Conservation (phyloP, 805 yeast species). For the Jamesozyma piceae region DNA sequence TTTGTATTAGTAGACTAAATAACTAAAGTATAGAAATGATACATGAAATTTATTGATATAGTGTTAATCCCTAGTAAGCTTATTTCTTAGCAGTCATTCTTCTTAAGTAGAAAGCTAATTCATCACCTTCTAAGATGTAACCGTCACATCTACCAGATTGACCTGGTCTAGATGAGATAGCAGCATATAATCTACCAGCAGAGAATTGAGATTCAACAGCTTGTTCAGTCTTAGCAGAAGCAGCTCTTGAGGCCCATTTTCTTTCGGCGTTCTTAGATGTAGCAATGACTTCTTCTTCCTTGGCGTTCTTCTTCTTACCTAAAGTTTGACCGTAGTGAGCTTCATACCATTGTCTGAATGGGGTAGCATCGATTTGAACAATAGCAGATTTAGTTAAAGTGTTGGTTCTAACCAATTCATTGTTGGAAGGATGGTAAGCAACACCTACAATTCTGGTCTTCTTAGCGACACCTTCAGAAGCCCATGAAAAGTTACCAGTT, state of each 20-base stretch:
- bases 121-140: conserved; percentile 99
- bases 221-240: conserved; percentile 72
- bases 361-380: conserved; percentile 99
- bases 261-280: conserved; percentile 75
- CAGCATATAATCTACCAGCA: conserved; percentile 98
- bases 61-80: conserved; percentile 18
- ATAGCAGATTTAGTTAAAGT: conserved; percentile 98
- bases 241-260: conserved; percentile 90
- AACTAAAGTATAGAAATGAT: conserved; percentile 8
- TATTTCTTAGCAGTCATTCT: conserved; percentile 99
- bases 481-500: conserved; percentile 99
- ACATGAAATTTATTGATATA: conserved; percentile 6
- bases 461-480: conserved; percentile 95
- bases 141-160: conserved; percentile 99
- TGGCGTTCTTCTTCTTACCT: conserved; percentile 69
- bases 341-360: conserved; percentile 99
- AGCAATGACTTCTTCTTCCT: conserved; percentile 53
- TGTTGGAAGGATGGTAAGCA: conserved; percentile 98
- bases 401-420: conserved; percentile 99
- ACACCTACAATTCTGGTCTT: conserved; percentile 98
- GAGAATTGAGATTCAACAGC: conserved; percentile 94
- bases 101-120: conserved; percentile 99
- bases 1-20: conserved; percentile 4
- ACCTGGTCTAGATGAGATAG: conserved; percentile 99
- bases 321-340: conserved; percentile 90